These are phyloP conservation scores for Monosporascus sp. DNA, from an alignment of 2,329 filamentous ascomycete species.

Conservation along the genomic window DNA sequence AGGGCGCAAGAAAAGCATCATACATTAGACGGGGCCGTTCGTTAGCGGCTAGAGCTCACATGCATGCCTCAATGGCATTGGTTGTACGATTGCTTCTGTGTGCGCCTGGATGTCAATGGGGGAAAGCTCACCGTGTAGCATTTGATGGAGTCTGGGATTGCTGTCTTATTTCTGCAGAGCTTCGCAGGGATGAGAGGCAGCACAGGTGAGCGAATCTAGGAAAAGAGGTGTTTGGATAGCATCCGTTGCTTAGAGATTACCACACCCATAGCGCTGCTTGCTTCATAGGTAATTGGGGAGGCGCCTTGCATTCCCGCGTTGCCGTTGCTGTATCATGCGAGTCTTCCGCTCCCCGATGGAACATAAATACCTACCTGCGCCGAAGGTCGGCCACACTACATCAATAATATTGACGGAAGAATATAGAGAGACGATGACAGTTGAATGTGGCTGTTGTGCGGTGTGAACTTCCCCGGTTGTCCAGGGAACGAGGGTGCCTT, in stretches of 20 bases:
- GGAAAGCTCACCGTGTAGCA: neutral
- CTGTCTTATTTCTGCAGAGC: neutral
- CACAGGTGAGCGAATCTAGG: neutral
- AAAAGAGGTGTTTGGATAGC: neutral
- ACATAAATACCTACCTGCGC: too few relatives aligned
- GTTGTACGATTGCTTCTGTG: neutral
- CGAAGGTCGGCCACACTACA: too few relatives aligned
- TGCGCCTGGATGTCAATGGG: neutral
- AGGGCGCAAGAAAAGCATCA: constrained; percentile 65
- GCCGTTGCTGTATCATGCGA: too few relatives aligned
- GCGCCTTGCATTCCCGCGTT: too few relatives aligned
- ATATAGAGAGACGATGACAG: too few relatives aligned
- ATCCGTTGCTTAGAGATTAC: neutral
- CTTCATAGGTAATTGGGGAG: neutral
- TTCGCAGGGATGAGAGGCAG: neutral
- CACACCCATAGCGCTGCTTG: neutral
- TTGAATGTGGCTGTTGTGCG: too few relatives aligned
- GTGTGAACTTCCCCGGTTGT: too few relatives aligned
- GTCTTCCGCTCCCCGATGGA: too few relatives aligned
- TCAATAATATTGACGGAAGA: too few relatives aligned
- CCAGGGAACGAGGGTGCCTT: too few relatives aligned
- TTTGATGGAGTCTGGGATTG: neutral
- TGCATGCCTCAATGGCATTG: constrained; percentile 2
- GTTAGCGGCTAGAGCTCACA: constrained; percentile 4
- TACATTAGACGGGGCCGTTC: constrained; percentile 26